Percentiles rank a stretch among this genome's conserved stretches.
These are phyloP conservation scores for Monilinia laxa DNA, from an alignment of 2,329 filamentous ascomycete genomes.

Conservation along the genomic window DNA sequence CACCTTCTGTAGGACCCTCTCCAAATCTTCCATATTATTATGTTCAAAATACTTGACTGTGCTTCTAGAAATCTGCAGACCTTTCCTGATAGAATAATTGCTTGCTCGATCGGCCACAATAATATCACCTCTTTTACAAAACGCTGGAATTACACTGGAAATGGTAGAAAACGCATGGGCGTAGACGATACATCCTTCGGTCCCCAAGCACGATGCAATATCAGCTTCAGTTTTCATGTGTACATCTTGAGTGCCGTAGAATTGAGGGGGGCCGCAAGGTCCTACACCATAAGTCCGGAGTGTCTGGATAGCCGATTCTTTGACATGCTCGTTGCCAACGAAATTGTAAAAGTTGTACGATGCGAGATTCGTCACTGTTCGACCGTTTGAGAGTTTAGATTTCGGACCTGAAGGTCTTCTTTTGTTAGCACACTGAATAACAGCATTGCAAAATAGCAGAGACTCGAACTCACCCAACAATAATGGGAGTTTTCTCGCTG, in stretches of 20 bases:
- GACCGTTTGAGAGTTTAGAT: constrained; percentile 81
- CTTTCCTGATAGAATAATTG: constrained; percentile 92
- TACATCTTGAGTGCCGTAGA: constrained; percentile 97
- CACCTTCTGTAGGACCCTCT: constrained; percentile 79
- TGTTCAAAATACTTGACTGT: constrained; percentile 93
- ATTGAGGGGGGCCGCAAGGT: constrained; percentile 92
- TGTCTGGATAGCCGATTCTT: constrained; percentile 91
- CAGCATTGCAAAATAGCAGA: neutral
- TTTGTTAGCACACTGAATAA: constrained; percentile 22
- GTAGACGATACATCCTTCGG: constrained; percentile 88
- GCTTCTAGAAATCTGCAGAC: constrained; percentile 88
- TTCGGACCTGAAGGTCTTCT: constrained; percentile 82
- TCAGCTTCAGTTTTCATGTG: constrained; percentile 97
- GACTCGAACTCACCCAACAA: constrained; percentile 69
- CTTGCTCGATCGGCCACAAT: constrained; percentile 93
- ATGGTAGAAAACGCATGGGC: constrained; percentile 96
- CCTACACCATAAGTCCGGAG: constrained; percentile 95
- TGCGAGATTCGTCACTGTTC: constrained; percentile 88
- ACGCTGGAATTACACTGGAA: constrained; percentile 93
- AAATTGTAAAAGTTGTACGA: constrained; percentile 99
- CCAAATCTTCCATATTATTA: constrained; percentile 91
- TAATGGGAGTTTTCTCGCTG: constrained; percentile 79
- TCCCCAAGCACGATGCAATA: constrained; percentile 85
- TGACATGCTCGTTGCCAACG: constrained; percentile 85
- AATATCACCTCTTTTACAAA: constrained; percentile 95